A percentile compares a stretch with the other conserved stretches of the same genome.
Conservation (phyloP, 345 rosid species). For the Rhodamnia rubescens region DNA sequence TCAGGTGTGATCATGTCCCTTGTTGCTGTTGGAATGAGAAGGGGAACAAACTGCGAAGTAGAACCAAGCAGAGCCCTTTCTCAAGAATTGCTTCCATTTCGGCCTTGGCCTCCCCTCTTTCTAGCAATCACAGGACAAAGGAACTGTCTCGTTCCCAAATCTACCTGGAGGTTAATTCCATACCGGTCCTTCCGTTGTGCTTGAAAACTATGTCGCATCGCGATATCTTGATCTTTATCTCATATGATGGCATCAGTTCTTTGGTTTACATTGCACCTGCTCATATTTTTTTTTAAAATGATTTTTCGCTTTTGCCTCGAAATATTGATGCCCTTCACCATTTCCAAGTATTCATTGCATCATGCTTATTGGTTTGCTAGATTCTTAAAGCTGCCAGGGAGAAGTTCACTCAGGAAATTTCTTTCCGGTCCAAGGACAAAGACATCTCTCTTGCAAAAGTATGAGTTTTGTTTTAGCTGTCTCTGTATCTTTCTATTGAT, state of each 20-base stretch:
- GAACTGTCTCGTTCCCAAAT: constrained; percentile 43
- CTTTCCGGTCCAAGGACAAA: constrained; percentile 59
- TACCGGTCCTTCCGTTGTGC: not conserved
- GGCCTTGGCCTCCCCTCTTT: constrained; percentile 63
- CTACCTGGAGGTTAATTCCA: constrained; percentile 74
- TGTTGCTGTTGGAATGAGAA: constrained; percentile 34
- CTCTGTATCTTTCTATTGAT: not conserved
- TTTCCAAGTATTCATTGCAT: constrained; percentile 1
- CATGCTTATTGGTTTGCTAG: constrained; percentile 23
- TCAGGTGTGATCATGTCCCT: constrained; percentile 68
- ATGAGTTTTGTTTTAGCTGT: not conserved
- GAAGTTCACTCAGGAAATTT: constrained; percentile 63
- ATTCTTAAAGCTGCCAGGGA: constrained; percentile 49
- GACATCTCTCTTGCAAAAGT: constrained; percentile 83
- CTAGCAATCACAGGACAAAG: constrained; percentile 45
- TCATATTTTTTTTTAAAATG: not conserved
- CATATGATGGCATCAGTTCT: not conserved
- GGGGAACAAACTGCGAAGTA: constrained; percentile 16
- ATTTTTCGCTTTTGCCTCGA: not conserved
- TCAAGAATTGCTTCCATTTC: constrained; percentile 21
- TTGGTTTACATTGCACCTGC: not conserved
- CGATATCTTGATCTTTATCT: not conserved
- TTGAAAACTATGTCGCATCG: not conserved
- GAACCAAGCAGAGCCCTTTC: constrained; percentile 28
- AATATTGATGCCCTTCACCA: not conserved